Evolutionary conservation across 2,329 filamentous ascomycete genomes (phyloP), one percentile per base, ranked within the genome.

Genomic region (Macrophomina phaseolina): DNA sequence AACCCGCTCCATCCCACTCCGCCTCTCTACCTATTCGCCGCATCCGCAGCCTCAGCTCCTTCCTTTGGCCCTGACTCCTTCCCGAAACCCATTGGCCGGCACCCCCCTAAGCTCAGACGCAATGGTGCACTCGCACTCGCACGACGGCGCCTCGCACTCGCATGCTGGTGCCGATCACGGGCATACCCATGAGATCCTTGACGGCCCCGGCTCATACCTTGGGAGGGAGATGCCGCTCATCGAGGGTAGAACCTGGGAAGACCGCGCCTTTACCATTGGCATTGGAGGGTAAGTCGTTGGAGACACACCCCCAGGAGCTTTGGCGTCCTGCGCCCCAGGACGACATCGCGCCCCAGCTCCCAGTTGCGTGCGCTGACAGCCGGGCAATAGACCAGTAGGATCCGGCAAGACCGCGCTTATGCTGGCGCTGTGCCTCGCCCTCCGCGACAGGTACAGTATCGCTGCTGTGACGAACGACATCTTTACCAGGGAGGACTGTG

Each of bases 381-480:
- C 80, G n/a, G 18, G 64, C 16, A 8, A 16, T 72, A 97, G 94
- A 51, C 95, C 95, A 68, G 95, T 99, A 64, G 95, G 95, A 70
- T 97, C 94, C 30, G 95, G 95, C 76, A 99, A 99, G 81, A 98
- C 95, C 0, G 95, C 95, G 18, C 87, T 98, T 34, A 98, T 99
- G 94, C 89, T 97, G 11, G 90, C 92, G 46, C 91, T 98, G 72
- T 97, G 93, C 83, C 89, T 89, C 42, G 90, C 91, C 7, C 89
- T 99, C 6, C 91, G 95, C 69, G 85, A 89, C 61, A 84, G 87
- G 65, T 94, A 92, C 86, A 93, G 90, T 76, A 91, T 99, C 74
- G 95, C 95, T 0, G 95, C 93, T 68, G 94, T 99, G 28, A 99
- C 95, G 60, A 98, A 98, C 85, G 94, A 98, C 84, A 98, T 98